phyloP scores from a whole-genome alignment of 1,284 basidiomycete genomes.

The Boletellus sp. region DNA sequence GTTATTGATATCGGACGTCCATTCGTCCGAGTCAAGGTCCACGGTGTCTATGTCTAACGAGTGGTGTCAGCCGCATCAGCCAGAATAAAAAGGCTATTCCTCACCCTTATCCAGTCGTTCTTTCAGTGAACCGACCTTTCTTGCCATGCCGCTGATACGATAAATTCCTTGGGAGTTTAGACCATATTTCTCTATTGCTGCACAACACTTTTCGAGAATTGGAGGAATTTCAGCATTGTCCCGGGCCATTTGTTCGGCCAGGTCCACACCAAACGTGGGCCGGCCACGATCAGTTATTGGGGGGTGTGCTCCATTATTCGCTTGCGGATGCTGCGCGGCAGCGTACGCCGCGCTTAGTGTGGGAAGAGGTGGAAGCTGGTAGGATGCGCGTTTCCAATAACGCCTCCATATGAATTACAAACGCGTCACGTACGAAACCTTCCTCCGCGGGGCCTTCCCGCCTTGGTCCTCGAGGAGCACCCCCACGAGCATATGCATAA shows the following conservation, averaged over 20 bases:
- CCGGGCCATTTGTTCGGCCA: constrained; percentile 87
- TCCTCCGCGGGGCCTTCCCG: constrained; percentile 83
- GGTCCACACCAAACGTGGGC: constrained; percentile 87
- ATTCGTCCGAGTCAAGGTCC: constrained; percentile 84
- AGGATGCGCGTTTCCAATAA: constrained; percentile 6
- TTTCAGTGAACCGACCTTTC: constrained; percentile 83
- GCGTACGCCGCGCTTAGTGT: constrained; percentile 37
- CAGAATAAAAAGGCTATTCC: not conserved
- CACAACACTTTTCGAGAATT: constrained; percentile 86
- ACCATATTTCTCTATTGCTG: constrained; percentile 89
- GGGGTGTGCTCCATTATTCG: constrained; percentile 33
- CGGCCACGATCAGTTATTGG: constrained; percentile 57
- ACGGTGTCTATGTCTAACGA: constrained; percentile 79
- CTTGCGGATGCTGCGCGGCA: constrained; percentile 24
- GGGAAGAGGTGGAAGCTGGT: constrained; percentile 60
- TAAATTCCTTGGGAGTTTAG: constrained; percentile 89
- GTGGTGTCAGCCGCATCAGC: constrained; percentile 8
- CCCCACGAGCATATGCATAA: constrained; percentile 82
- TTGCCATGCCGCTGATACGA: constrained; percentile 88
- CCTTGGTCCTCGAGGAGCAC: constrained; percentile 62
- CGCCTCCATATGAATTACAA: constrained; percentile 9
- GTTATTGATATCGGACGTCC: constrained; percentile 93
- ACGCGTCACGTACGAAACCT: constrained; percentile 68
- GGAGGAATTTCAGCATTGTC: constrained; percentile 88
- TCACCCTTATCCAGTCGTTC: constrained; percentile 82